These are phyloP conservation scores for Leishmania gerbilli DNA, from an alignment of 208 protist species.

Conservation along the genomic window DNA sequence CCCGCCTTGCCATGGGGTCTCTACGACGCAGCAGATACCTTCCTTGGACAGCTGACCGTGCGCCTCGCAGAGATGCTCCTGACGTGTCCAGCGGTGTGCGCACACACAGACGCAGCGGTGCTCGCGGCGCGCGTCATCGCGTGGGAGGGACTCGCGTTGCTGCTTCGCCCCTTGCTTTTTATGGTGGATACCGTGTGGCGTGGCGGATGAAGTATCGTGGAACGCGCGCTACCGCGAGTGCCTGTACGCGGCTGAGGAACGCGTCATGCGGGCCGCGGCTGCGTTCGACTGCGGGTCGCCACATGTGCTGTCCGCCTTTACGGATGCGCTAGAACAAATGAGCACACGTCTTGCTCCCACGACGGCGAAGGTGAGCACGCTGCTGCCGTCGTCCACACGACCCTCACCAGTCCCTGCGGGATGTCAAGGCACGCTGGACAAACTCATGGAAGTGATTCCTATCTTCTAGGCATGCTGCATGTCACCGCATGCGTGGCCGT, in stretches of 20 bases:
- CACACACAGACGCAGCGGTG: constrained; percentile 7
- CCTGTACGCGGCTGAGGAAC: constrained; percentile 25
- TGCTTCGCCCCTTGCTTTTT: constrained; percentile 23
- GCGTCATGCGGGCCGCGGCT: constrained; percentile 20
- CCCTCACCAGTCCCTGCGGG: constrained; percentile 18
- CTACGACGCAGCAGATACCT: constrained; percentile 16
- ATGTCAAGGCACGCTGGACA: constrained; percentile 30
- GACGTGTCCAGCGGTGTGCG: neutral
- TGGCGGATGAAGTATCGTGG: constrained; percentile 27
- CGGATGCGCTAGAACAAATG: constrained; percentile 20
- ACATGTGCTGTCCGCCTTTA: constrained; percentile 7
- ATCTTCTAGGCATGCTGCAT: constrained; percentile 10
- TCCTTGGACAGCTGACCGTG: constrained; percentile 16
- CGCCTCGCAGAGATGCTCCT: constrained; percentile 11
- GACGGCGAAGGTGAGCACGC: constrained; percentile 25
- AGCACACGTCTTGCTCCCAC: constrained; percentile 17
- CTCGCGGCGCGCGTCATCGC: constrained; percentile 22
- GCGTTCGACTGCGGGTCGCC: constrained; percentile 28
- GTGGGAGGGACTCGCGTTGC: constrained; percentile 22
- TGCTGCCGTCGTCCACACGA: constrained; percentile 18
- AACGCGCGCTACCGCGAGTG: constrained; percentile 26
- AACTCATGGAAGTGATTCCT: constrained; percentile 25
- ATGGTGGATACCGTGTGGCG: constrained; percentile 18
- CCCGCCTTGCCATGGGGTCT: constrained; percentile 16
- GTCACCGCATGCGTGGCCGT: neutral